These are phyloP conservation scores for Solanum chmielewskii DNA, from an alignment of 257 asterid species.

Conservation along the genomic window DNA sequence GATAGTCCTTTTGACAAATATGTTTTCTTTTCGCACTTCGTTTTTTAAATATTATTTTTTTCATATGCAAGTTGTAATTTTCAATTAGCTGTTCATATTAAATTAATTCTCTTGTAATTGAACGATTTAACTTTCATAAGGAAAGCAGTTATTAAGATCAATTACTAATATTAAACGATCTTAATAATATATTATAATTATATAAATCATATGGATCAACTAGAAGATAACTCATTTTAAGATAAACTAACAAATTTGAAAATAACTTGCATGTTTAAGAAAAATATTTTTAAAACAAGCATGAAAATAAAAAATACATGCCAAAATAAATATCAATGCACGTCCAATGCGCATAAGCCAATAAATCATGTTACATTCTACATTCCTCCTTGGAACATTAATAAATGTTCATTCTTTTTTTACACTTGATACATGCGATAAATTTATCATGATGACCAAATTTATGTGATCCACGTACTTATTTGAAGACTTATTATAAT, in stretches of 20 bases:
- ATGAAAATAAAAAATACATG: slow-evolving; percentile 15
- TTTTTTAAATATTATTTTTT: background rate
- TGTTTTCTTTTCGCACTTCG: background rate
- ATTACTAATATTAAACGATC: background rate
- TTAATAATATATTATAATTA: background rate
- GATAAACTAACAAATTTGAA: background rate
- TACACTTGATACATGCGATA: slow-evolving; percentile 18
- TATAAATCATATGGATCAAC: background rate
- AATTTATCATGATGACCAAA: slow-evolving; percentile 34
- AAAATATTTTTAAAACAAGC: background rate
- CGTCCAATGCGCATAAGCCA: slow-evolving; percentile 15
- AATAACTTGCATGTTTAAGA: background rate
- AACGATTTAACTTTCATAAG: background rate
- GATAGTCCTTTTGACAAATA: slow-evolving; percentile 22
- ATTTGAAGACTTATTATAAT: slow-evolving; percentile 21
- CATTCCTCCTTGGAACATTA: slow-evolving; percentile 31
- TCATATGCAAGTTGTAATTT: background rate
- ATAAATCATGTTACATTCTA: slow-evolving; percentile 29
- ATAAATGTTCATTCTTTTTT: slow-evolving; percentile 26
- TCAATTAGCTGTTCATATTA: background rate
- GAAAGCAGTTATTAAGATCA: background rate
- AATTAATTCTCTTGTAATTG: background rate
- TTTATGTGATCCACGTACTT: slow-evolving; percentile 13
- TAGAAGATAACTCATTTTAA: background rate
- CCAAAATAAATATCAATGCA: slow-evolving; percentile 29